Evolutionary conservation across 2,329 filamentous ascomycete species (phyloP), one percentile per base, ranked within the genome.

Genomic region (Diaporthe citrichinensis): DNA sequence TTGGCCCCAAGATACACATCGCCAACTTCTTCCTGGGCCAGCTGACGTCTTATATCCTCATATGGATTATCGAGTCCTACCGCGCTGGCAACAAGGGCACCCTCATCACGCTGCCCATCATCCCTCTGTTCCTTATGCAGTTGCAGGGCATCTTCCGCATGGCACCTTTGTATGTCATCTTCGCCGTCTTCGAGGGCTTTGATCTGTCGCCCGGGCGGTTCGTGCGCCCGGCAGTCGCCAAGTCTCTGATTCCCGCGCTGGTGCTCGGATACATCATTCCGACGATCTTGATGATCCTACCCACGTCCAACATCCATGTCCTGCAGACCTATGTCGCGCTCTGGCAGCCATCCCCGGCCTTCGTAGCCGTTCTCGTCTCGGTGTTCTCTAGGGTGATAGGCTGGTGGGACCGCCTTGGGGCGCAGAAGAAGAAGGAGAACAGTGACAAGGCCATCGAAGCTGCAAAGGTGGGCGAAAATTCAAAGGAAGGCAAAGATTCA

Each of bases 51-150:
- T 67, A 36, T 25, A 10, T 71, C 17, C 25, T 71, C 23, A 58
- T 71, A 41, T 71, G 68, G 68, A 46, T 59, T 25, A 17, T 59
- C 39, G 68, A 71, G 34, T 58, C 53, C 39, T 46, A 59, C 53
- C 68, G 68, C 8, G 39, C 44, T 9, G 68, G 53, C 39, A 59
- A 72, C 53, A 34, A 59, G 53, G 39, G 53, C 6, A 59, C 41
- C 23, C 55, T 59, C 39, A 59, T 72, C 23, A 51, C 69, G 41
- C 55, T 72, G 23, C 31, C 57, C 41, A 59, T 49, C 28, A 39
- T 61, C 9, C 57, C 44, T 51, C 41, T 46, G 10, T 4, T 23
- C 7, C 14, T 61, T 0, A 59, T 49, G 55, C 69, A 59, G 28
- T 1, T 36, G 8, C n/a, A 25, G 28, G 69, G 69, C 3, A 61